Percentiles rank a stretch among this genome's conserved stretches.
phyloP scores from a whole-genome alignment of 768 basidiomycete species.

The Phylloporus sp. region DNA sequence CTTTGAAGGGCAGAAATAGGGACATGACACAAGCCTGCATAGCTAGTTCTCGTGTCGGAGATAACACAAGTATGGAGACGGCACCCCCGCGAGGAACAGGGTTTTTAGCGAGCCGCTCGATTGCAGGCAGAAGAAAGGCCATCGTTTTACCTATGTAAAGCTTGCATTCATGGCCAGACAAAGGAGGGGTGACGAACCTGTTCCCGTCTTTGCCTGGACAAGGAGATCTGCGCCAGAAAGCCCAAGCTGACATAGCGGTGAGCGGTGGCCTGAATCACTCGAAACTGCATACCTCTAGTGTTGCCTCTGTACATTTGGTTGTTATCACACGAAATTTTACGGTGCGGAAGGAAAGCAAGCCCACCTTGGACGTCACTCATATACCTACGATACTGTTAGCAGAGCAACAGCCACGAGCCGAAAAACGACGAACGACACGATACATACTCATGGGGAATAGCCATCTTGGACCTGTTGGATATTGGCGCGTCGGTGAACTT shows the following conservation, averaged over 20 bases:
- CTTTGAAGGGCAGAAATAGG: not conserved
- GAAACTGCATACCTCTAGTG: conserved; percentile 32
- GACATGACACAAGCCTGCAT: conserved; percentile 52
- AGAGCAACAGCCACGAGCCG: conserved; percentile 9
- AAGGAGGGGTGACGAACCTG: conserved; percentile 38
- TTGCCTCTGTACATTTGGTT: conserved; percentile 32
- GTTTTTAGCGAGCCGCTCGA: conserved; percentile 58
- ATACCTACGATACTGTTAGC: conserved; percentile 30
- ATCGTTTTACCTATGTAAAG: conserved; percentile 54
- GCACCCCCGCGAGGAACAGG: conserved; percentile 22
- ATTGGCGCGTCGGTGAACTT: conserved; percentile 33
- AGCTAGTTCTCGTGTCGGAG: conserved; percentile 73
- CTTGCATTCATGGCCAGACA: not conserved
- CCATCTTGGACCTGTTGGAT: conserved; percentile 38
- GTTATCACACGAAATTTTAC: not conserved
- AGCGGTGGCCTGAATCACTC: not conserved
- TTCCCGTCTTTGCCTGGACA: conserved; percentile 57
- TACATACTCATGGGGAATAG: conserved; percentile 42
- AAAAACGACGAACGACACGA: not conserved
- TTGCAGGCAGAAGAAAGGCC: conserved; percentile 72
- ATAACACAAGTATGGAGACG: conserved; percentile 61
- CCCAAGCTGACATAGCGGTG: conserved; percentile 28
- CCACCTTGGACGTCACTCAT: conserved; percentile 48
- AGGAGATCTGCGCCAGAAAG: conserved; percentile 44
- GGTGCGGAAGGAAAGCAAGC: conserved; percentile 3